Percentiles rank a stretch among this genome's conserved stretches.
Evolutionary conservation across 208 protist species (phyloP).

Genomic region (Sergeia podlipaevii): DNA sequence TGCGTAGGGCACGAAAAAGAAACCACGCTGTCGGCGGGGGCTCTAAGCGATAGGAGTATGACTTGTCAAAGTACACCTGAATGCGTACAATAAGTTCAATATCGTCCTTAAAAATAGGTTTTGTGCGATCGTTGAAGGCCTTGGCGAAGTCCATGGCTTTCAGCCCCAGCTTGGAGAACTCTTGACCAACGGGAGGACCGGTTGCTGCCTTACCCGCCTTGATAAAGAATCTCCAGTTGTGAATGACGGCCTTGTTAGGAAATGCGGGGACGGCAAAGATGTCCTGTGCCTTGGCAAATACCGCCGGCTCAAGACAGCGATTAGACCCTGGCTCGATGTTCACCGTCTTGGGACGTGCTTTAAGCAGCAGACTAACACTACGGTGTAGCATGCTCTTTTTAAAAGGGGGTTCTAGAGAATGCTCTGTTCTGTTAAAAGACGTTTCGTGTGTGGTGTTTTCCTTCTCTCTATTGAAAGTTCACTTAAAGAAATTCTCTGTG

Average conservation of each 20-base stretch:
- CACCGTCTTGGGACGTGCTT: slow-evolving; percentile 72
- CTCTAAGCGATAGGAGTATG: slow-evolving; percentile 82
- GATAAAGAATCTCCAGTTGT: slow-evolving; percentile 92
- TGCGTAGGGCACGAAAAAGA: slow-evolving; percentile 65
- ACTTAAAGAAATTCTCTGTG: too few species aligned
- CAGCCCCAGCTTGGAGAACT: slow-evolving; percentile 86
- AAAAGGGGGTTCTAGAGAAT: too few species aligned
- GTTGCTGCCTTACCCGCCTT: slow-evolving; percentile 85
- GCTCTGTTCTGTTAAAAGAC: too few species aligned
- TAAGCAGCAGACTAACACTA: slow-evolving; percentile 26
- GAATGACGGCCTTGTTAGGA: slow-evolving; percentile 78
- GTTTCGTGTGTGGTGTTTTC: too few species aligned
- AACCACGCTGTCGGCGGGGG: slow-evolving; percentile 88
- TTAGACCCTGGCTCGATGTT: slow-evolving; percentile 68
- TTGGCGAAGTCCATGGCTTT: slow-evolving; percentile 92
- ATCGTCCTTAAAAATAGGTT: slow-evolving; percentile 85
- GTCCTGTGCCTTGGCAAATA: slow-evolving; percentile 62
- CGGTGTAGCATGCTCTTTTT: slow-evolving; percentile 49
- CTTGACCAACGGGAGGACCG: slow-evolving; percentile 85
- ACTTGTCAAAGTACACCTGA: slow-evolving; percentile 92
- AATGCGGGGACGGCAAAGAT: slow-evolving; percentile 74
- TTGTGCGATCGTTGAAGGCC: slow-evolving; percentile 88
- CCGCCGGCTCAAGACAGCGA: slow-evolving; percentile 41
- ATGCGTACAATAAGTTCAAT: slow-evolving; percentile 87
- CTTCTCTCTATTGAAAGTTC: too few species aligned